Evolutionary conservation across 768 basidiomycete species (phyloP), one percentile per base, ranked within the genome.

Genomic region (Asterophora lycoperdoides): DNA sequence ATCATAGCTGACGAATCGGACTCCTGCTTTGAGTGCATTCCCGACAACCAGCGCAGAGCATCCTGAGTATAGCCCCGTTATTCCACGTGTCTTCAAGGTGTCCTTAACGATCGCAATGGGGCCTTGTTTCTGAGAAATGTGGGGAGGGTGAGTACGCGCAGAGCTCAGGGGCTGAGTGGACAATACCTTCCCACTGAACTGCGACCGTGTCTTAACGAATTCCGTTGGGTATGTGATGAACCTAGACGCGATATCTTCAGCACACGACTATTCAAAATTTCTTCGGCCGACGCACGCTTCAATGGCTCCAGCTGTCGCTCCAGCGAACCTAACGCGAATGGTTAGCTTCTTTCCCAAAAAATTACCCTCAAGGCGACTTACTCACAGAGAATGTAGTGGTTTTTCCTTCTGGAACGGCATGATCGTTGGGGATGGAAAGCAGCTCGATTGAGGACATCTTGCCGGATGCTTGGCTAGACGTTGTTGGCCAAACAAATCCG

Each of bases 1-100:
- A 63, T 97, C 94, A 68, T 99, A 99, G 56, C 84, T 87, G 48
- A 96, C 79, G 66, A 99, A 99, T 36, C 96, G 78, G 32, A 99
- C 94, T 3, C 94, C 96, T 1, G 96, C 96, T 72, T 99, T 99
- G 56, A 81, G 63, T 0, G 94, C 79, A 64, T 98, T 98, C 10
- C 95, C 96, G 11, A 93, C 74, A 5, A 98, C 80, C 13, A 98
- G 77, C 0, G 96, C 95, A 15, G 78, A 80, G 60, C 89, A 92
- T 61, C 94, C 93, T 0, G 93, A 89, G 57, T 99, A 99, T n/a
- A 99, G 75, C 1, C 95, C 96, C 0, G 65, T 62, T 11, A 96
- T 56, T 8, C 96, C 96, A 53, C 88, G 83, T 1, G 76, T 77
- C 51, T 76, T 73, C 23, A 95, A 48, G 0, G 94, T 98, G 23